A percentile compares a stretch with the other conserved stretches of the same genome.
phyloP scores from a whole-genome alignment of 2,329 filamentous ascomycete genomes.

The Microdochium paspali region DNA sequence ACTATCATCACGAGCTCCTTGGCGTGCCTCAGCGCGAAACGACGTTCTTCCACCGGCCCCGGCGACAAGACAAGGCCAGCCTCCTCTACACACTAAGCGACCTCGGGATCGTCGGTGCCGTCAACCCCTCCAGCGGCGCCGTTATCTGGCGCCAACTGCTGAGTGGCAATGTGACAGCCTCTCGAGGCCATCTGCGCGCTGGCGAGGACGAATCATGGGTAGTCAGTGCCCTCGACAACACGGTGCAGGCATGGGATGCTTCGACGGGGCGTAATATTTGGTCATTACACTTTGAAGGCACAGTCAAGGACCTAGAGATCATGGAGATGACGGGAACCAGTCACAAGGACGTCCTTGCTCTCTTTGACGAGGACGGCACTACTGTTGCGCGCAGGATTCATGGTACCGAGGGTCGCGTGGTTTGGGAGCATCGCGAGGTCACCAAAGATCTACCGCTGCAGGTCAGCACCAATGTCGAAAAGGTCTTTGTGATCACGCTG shows the following conservation, averaged over 20 bases:
- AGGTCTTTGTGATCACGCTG: constrained; percentile 70
- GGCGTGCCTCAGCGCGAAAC: constrained; percentile 73
- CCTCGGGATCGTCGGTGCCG: constrained; percentile 70
- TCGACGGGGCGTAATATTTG: constrained; percentile 72
- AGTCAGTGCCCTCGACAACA: constrained; percentile 60
- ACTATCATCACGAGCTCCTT: constrained; percentile 87
- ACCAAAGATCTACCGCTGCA: constrained; percentile 67
- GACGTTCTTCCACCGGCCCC: constrained; percentile 91
- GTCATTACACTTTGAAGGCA: constrained; percentile 51
- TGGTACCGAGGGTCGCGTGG: constrained; percentile 59
- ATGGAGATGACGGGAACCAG: constrained; percentile 56
- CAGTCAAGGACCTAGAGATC: constrained; percentile 64
- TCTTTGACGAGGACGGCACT: constrained; percentile 50
- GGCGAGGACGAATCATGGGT: constrained; percentile 72
- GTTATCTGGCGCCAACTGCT: constrained; percentile 81
- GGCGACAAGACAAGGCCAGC: constrained; percentile 72
- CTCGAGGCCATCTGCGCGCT: constrained; percentile 52
- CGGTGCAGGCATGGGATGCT: constrained; percentile 75
- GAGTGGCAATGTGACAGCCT: constrained; percentile 35
- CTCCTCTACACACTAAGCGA: constrained; percentile 89
- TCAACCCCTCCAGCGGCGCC: constrained; percentile 79
- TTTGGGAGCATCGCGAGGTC: constrained; percentile 69
- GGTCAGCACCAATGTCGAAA: constrained; percentile 57
- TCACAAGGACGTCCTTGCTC: constrained; percentile 60
- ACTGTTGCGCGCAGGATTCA: constrained; percentile 62